These are phyloP conservation scores for Alloascoidea hylecoeti DNA, from an alignment of 805 yeast genomes.

Conservation along the genomic window DNA sequence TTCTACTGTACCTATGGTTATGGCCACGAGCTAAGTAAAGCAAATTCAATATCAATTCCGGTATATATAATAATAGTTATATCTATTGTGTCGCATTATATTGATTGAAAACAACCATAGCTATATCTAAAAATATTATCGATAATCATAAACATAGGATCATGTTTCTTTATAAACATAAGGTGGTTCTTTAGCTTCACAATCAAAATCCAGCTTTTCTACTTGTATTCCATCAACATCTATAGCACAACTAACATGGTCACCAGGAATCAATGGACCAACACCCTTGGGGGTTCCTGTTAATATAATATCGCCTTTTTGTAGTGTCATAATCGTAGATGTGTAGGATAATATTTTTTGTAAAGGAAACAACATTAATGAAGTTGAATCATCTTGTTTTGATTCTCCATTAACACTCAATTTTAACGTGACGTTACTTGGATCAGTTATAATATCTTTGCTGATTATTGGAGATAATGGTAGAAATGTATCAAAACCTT, in stretches of 20 bases:
- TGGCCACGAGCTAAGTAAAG: no score
- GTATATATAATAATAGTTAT: no score
- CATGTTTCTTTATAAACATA: slow-evolving; percentile 38
- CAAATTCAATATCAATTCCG: no score
- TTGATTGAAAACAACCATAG: no score
- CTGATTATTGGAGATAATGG: slow-evolving; percentile 74
- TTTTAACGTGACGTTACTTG: slow-evolving; percentile 50
- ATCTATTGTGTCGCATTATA: no score
- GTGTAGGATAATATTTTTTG: slow-evolving; percentile 67
- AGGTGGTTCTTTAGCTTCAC: slow-evolving; percentile 45
- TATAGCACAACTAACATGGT: slow-evolving; percentile 51
- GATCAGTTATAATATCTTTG: slow-evolving; percentile 51
- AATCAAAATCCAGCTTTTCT: slow-evolving; percentile 33
- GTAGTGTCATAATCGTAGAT: slow-evolving; percentile 81
- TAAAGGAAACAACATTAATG: slow-evolving; percentile 79
- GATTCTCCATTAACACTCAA: slow-evolving; percentile 57
- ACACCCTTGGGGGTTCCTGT: slow-evolving; percentile 99
- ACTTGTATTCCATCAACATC: slow-evolving; percentile 41
- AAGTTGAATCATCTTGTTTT: slow-evolving; percentile 59
- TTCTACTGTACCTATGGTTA: no score
- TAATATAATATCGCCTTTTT: slow-evolving; percentile 79
- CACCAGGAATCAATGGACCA: slow-evolving; percentile 75
- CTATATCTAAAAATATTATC: no score
- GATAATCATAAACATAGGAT: no score
- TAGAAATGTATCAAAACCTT: slow-evolving; percentile 92